Evolutionary conservation across 75 land plant genomes (phyloP).

Genomic region (Cryptomeria japonica): DNA sequence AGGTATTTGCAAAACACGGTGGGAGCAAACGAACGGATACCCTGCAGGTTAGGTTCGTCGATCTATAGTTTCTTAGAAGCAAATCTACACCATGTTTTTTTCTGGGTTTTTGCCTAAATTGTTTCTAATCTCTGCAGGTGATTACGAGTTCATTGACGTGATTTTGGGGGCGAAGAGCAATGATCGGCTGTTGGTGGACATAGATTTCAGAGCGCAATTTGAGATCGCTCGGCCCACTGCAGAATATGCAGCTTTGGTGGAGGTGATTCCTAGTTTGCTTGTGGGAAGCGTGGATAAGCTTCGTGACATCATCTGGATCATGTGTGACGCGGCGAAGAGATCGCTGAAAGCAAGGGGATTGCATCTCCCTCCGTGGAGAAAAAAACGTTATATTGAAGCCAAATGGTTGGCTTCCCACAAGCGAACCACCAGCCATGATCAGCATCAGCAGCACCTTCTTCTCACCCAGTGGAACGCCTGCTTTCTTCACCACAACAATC

Average conservation of each 20-base stretch:
- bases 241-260: constrained; percentile 36
- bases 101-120: not conserved
- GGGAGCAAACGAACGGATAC: constrained; percentile 50
- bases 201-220: constrained; percentile 52
- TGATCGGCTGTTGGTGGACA: constrained; percentile 56
- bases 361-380: constrained; percentile 79
- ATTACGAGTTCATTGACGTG: constrained; percentile 75
- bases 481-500: no score
- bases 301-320: constrained; percentile 41
- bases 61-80: not conserved
- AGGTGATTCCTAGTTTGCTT: constrained; percentile 42
- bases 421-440: constrained; percentile 36
- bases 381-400: constrained; percentile 54
- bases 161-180: constrained; percentile 6
- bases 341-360: constrained; percentile 56
- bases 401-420: constrained; percentile 68
- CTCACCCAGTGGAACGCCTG: not conserved
- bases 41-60: constrained; percentile 27
- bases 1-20: constrained; percentile 73
- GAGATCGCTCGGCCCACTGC: constrained; percentile 63
- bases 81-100: not conserved
- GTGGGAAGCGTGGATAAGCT: constrained; percentile 45
- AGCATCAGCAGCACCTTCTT: no score
- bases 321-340: constrained; percentile 49
- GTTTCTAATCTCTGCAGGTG: constrained; percentile 18